Evolutionary conservation across 805 yeast species (phyloP).

Genomic region (Saccharomycopsis babjevae): DNA sequence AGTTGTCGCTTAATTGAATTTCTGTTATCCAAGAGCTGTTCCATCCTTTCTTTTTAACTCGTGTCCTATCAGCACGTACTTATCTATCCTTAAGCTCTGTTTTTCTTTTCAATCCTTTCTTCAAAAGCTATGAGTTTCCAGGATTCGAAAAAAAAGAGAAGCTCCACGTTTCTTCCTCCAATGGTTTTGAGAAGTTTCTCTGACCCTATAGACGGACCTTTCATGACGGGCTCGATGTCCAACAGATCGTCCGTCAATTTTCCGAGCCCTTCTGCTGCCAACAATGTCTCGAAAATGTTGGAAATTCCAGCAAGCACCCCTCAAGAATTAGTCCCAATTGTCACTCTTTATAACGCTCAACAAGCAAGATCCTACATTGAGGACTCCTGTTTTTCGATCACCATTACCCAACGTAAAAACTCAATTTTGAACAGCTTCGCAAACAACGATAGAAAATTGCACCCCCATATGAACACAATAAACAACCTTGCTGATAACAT

Average conservation of each 20-base stretch:
- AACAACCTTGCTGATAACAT: constrained; percentile 9
- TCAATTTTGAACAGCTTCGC: background rate
- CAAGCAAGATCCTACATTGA: constrained; percentile 52
- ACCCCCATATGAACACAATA: background rate
- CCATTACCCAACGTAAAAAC: background rate
- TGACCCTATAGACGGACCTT: background rate
- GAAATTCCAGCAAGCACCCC: constrained; percentile 28
- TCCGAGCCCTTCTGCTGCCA: background rate
- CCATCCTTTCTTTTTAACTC: too few species aligned
- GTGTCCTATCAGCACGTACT: too few species aligned
- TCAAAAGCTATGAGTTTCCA: background rate
- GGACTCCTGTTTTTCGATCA: constrained; percentile 31
- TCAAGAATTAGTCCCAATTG: constrained; percentile 60
- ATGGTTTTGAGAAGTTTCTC: background rate
- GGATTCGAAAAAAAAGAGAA: background rate
- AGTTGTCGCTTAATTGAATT: too few species aligned
- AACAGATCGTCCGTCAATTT: background rate
- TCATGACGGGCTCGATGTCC: background rate
- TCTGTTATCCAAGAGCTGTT: too few species aligned
- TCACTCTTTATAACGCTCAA: constrained; percentile 63
- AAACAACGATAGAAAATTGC: background rate
- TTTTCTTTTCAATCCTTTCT: too few species aligned
- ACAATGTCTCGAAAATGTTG: constrained; percentile 8
- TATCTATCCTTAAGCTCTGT: too few species aligned
- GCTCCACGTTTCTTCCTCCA: background rate